Base-by-base conservation (phyloP, 805 yeast genomes). In the Ogataea pilisensis region DNA sequence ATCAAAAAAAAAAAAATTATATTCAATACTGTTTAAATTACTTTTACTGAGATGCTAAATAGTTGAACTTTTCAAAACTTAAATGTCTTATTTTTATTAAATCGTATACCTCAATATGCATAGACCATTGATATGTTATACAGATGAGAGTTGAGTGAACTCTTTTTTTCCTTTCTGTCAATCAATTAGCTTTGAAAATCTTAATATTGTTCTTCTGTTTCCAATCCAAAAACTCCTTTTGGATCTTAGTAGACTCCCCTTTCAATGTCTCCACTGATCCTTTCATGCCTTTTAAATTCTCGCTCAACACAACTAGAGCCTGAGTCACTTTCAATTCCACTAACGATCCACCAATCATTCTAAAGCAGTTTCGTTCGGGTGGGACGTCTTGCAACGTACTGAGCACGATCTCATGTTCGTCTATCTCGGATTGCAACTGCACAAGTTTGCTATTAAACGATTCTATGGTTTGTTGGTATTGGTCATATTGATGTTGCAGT, bases 331-430 rank as follows among this genome's bases (percentile, higher is more conserved):
- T 73, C 49, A 85, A 82, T 56, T 89, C 95, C 14, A 90, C 85
- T 25, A 91, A 70, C 3, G 90, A 95, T 8, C 96, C 95, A 20
- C 96, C 97, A 25, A 91, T 76, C 96, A 93, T 88, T 54, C 95
- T 79, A 65, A 80, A 89, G 56, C 97, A 88, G 57, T 82, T 80
- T 45, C 99, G 76, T 34, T 73, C 78, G 2, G 51, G 46, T 19
- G 80, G 79, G 8, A 78, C 67, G 1, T 64, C 66, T 32, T 61
- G 48, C 24, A 85, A 62, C 2, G 91, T 81, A 17, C 70, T 74
- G 12, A 82, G 53, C 1, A 85, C 93, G 14, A 82, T 64, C 28
- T 67, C 68, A 46, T 66, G 70, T 37, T 67, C 72, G 31, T 63
- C 65, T 31, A 70, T 64, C 44, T 77, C 82, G 30, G 66, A 64